These are phyloP conservation scores for Noccaea caerulescens DNA, from an alignment of 345 rosid species.

Conservation along the genomic window DNA sequence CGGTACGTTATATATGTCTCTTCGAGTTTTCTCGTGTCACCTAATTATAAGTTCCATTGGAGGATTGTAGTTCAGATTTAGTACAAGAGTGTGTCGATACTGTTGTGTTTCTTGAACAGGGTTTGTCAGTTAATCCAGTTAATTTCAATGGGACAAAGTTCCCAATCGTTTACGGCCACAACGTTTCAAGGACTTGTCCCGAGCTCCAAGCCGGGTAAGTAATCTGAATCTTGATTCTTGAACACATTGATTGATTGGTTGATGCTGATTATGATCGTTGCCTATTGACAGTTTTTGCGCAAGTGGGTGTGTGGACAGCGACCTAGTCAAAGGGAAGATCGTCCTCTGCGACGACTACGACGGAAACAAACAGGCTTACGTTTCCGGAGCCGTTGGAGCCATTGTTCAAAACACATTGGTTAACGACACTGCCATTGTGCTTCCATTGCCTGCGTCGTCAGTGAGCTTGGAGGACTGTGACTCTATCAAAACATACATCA, in stretches of 20 bases:
- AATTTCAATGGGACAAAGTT: constrained; percentile 33
- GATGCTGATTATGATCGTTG: constrained; percentile 9
- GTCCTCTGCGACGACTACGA: constrained; percentile 23
- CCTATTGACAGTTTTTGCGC: constrained; percentile 39
- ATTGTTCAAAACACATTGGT: constrained; percentile 8
- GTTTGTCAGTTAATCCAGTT: constrained; percentile 39
- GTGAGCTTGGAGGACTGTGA: constrained; percentile 1
- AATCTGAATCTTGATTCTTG: background rate
- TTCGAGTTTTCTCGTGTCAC: background rate
- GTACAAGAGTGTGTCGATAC: background rate
- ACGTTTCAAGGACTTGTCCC: constrained; percentile 1
- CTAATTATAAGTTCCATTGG: no score
- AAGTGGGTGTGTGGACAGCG: constrained; percentile 30
- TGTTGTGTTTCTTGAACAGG: constrained; percentile 32
- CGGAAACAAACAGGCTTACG: constrained; percentile 12
- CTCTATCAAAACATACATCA: constrained; percentile 43
- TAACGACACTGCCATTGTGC: constrained; percentile 26
- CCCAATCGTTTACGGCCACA: constrained; percentile 37
- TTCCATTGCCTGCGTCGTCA: constrained; percentile 40
- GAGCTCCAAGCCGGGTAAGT: constrained; percentile 22
- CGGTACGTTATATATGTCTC: constrained; percentile 27
- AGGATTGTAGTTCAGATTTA: background rate
- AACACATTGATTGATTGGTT: background rate
- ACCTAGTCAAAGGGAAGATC: constrained; percentile 48
- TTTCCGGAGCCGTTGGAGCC: constrained; percentile 51